Percentiles rank a stretch among this genome's conserved stretches.
Evolutionary conservation across 2,329 filamentous ascomycete species (phyloP).

Genomic region (Onygenales sp.): DNA sequence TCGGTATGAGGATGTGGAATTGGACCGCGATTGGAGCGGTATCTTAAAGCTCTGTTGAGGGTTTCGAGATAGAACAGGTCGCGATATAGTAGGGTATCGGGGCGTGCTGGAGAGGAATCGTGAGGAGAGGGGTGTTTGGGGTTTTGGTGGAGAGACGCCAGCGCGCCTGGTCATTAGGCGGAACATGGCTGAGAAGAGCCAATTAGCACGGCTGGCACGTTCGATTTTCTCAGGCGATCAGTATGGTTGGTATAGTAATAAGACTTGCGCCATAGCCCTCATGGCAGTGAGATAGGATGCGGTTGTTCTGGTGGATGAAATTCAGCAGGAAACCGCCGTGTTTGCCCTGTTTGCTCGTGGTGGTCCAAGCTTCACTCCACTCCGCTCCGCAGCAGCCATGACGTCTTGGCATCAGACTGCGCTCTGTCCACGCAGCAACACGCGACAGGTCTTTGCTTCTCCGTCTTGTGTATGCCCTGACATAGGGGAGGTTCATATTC

Average conservation of each 20-base stretch:
- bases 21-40: constrained; percentile 12
- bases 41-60: neutral
- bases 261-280: no score
- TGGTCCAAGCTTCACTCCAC: constrained; percentile 18
- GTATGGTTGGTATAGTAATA: neutral
- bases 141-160: constrained; percentile 14
- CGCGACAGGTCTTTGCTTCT: neutral
- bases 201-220: neutral
- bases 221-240: neutral
- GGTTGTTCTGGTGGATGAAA: neutral
- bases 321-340: neutral
- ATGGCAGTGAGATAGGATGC: neutral
- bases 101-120: constrained; percentile 6
- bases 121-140: constrained; percentile 11
- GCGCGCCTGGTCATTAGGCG: constrained; percentile 20
- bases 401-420: constrained; percentile 1
- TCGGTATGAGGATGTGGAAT: constrained; percentile 16
- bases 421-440: neutral
- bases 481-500: neutral
- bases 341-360: constrained; percentile 3
- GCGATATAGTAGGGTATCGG: constrained; percentile 6
- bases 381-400: constrained; percentile 13
- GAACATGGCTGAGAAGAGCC: constrained; percentile 13
- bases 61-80: constrained; percentile 4
- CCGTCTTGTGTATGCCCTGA: neutral